Evolutionary conservation across 441 rosid species (phyloP), one percentile per base, ranked within the genome.

Genomic region (Manihot esculenta): DNA sequence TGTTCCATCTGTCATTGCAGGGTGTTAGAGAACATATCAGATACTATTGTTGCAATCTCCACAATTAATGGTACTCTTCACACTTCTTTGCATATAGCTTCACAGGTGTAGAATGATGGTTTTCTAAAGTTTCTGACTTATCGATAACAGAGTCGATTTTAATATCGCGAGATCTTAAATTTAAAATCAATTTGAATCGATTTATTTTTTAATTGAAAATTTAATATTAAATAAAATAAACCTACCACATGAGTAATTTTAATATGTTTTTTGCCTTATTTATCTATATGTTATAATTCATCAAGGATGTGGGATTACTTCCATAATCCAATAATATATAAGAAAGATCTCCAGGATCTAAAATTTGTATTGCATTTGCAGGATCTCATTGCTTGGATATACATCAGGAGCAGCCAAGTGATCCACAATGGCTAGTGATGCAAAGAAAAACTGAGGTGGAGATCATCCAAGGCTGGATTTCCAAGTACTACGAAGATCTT

Each of bases 1-100:
- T 26, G 38, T 13, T 58, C 23, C 9, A 2, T 49, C 20, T 21
- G 6, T 21, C 26, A 0, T 72, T 66, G 15, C 72, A 89, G 94
- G 78, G 80, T 89, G n/a, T 71, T 87, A 77, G 80, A 83, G 59
- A 78, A 83, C 82, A 80, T 87, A 64, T 85, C 94, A 24, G 86
- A 84, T 6, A 81, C 76, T 69, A 24, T 87, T 26, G 62, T 80
- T 63, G 87, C 89, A 18, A 75, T 87, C 18, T 59, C 44, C 38
- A 75, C 92, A 48, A 48, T 30, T 6, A 79, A 84, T 18, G 87
- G 90, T 85, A 75, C n/a, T 54, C 7, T 10, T 26, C 5, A 30
- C 13, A 12, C 49, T 45, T 45, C 4, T 45, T 2, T 10, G 6
- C 15, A 11, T 11, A 45, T 45, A 1, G 1, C 1, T 14, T 11